A percentile compares a stretch with the other conserved stretches of the same genome.
These are phyloP conservation scores for Parasitella parasitica DNA, from an alignment of 371 early-diverging fungal species.

Conservation along the genomic window DNA sequence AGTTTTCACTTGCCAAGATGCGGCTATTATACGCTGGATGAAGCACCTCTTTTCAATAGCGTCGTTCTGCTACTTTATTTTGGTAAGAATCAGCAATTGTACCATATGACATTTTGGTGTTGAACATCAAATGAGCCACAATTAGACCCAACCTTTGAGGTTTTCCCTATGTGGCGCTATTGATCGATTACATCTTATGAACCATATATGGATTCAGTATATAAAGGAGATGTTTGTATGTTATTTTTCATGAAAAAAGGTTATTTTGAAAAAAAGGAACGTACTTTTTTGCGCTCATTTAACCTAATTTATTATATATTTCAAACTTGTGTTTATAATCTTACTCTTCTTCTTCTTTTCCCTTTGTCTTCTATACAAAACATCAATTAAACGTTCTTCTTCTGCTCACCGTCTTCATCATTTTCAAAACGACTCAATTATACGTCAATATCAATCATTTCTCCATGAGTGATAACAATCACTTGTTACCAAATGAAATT, in stretches of 20 bases:
- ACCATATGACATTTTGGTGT: not conserved
- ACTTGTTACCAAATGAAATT: not conserved
- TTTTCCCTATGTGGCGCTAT: constrained; percentile 4
- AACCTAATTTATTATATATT: not conserved
- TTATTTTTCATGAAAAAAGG: constrained; percentile 1
- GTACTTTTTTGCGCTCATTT: constrained; percentile 6
- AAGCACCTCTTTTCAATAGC: not conserved
- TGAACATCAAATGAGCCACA: constrained; percentile 5
- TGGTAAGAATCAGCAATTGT: not conserved
- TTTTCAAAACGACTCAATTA: not conserved
- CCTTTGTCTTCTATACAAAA: not conserved
- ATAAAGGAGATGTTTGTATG: not conserved
- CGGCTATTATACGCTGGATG: not conserved
- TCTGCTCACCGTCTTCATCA: not conserved
- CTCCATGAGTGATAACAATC: constrained; percentile 8
- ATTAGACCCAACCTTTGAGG: not conserved
- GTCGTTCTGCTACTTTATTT: not conserved
- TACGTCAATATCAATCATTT: not conserved
- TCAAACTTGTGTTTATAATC: not conserved
- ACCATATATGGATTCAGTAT: not conserved
- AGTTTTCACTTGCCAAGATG: not conserved
- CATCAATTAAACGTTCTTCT: not conserved
- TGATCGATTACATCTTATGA: not conserved
- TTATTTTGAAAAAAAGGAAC: constrained; percentile 11
- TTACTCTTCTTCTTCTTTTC: not conserved